These are phyloP conservation scores for carrot (Daucus carota) DNA, from an alignment of 129 eudicot genomes.

Conservation along the genomic window DNA sequence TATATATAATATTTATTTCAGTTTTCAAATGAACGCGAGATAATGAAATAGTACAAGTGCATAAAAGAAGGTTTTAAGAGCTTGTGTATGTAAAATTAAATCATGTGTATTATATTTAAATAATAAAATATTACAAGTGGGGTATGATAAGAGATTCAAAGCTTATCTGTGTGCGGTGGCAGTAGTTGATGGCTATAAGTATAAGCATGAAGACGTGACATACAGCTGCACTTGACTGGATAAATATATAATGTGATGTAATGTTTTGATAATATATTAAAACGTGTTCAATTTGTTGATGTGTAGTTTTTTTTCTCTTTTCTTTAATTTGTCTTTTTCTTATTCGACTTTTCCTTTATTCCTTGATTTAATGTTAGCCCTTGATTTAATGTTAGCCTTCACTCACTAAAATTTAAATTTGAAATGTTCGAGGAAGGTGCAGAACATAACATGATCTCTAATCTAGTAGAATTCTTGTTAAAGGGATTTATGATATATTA, in stretches of 20 bases:
- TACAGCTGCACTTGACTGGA: neutral
- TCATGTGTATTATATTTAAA: too few relatives aligned
- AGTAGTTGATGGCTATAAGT: neutral
- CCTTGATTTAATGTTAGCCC: too few relatives aligned
- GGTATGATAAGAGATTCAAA: neutral
- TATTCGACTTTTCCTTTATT: too few relatives aligned
- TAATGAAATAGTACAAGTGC: neutral
- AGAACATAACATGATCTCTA: too few relatives aligned
- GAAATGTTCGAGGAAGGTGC: too few relatives aligned
- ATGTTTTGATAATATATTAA: neutral
- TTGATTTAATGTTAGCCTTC: too few relatives aligned
- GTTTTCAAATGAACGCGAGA: neutral
- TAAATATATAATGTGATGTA: too few relatives aligned
- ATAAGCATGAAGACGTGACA: neutral
- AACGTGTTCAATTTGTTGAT: neutral
- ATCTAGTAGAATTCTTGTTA: too few relatives aligned
- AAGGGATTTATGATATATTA: too few relatives aligned
- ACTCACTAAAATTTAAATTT: too few relatives aligned
- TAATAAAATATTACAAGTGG: neutral
- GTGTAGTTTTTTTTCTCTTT: neutral
- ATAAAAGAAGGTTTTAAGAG: neutral
- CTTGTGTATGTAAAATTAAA: neutral
- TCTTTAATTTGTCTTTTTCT: too few relatives aligned
- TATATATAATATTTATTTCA: neutral
- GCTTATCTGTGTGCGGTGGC: slow-evolving; percentile 1